These are phyloP conservation scores for Haplosporangium gracile DNA, from an alignment of 192 early-diverging fungal species.

Conservation along the genomic window DNA sequence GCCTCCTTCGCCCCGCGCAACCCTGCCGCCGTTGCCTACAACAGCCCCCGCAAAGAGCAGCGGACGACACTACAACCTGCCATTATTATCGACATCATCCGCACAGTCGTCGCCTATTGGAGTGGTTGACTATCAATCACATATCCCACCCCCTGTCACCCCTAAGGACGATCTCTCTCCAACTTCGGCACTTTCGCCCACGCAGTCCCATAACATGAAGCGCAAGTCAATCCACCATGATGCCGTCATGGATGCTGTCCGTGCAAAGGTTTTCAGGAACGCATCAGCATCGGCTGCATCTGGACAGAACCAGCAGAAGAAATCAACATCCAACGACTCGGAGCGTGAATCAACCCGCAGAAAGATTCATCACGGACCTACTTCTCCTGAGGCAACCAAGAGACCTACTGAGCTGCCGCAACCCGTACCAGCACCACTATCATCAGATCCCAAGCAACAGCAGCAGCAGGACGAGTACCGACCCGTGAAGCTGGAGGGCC, in stretches of 20 bases:
- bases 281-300: constrained; percentile 26
- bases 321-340: not conserved
- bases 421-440: not conserved
- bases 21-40: constrained; percentile 29
- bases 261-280: constrained; percentile 57
- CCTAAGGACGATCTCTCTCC: constrained; percentile 51
- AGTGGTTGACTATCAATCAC: constrained; percentile 40
- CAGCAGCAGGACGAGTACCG: constrained; percentile 23
- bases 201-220: constrained; percentile 24
- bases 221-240: constrained; percentile 59
- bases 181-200: constrained; percentile 50
- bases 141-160: constrained; percentile 48
- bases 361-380: constrained; percentile 17
- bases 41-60: constrained; percentile 18
- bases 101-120: constrained; percentile 45
- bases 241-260: constrained; percentile 60
- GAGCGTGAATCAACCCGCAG: constrained; percentile 22
- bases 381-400: constrained; percentile 32
- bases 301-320: constrained; percentile 30
- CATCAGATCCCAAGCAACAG: constrained; percentile 1
- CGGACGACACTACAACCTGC: constrained; percentile 37
- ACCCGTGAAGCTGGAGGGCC: constrained; percentile 22
- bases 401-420: not conserved
- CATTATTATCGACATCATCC: constrained; percentile 16
- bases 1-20: constrained; percentile 47